A percentile compares a stretch with the other conserved stretches of the same genome.
Conservation (phyloP, 257 asterid species). For the Scutellaria minor region DNA sequence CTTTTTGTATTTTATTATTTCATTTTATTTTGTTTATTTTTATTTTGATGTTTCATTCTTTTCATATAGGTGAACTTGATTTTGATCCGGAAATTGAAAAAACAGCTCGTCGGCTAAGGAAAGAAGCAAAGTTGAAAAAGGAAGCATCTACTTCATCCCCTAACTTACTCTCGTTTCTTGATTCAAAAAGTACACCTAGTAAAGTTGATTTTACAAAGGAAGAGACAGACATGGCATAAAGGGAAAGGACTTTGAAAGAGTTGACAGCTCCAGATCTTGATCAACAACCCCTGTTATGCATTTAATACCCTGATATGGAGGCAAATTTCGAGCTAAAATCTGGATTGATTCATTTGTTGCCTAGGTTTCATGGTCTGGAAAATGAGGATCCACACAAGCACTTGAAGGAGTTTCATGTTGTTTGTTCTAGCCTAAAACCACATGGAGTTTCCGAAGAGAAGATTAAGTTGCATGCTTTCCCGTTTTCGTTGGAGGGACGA, state of each 20-base stretch:
- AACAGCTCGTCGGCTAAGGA: neutral
- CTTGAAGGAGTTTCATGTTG: too few species aligned
- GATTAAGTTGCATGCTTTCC: too few species aligned
- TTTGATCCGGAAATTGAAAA: neutral
- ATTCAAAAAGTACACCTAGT: neutral
- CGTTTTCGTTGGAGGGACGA: too few species aligned
- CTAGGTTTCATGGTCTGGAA: neutral
- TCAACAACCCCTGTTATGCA: neutral
- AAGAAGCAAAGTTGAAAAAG: too few species aligned
- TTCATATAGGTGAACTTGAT: neutral
- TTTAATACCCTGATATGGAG: neutral
- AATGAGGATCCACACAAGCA: too few species aligned
- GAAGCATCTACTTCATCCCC: too few species aligned
- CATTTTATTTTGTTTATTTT: neutral
- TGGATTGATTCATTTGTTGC: neutral
- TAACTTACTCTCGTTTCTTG: too few species aligned
- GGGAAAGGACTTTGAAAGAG: neutral
- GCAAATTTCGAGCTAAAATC: neutral
- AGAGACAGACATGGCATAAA: neutral
- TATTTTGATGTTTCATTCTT: neutral
- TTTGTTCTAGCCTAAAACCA: too few species aligned
- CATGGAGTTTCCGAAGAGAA: too few species aligned
- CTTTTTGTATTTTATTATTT: neutral
- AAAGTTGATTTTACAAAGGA: neutral
- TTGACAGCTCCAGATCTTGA: neutral